These are phyloP conservation scores for Wickerhamomyces subpelliculosus DNA, from an alignment of 805 yeast genomes.

Conservation along the genomic window DNA sequence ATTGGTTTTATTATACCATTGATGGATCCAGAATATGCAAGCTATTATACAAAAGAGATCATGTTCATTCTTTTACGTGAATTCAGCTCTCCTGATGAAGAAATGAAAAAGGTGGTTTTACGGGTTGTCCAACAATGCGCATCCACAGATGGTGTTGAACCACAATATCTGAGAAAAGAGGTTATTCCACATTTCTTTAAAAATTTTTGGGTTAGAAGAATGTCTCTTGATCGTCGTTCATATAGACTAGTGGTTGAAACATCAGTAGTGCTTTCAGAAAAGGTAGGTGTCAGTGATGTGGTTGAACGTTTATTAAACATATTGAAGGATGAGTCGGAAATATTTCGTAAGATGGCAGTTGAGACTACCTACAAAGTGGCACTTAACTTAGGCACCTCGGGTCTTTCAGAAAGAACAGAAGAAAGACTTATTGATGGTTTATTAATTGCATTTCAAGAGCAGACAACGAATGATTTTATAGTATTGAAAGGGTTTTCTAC, in stretches of 20 bases:
- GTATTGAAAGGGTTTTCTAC: slow-evolving; percentile 60
- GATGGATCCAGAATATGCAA: slow-evolving; percentile 78
- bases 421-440: slow-evolving; percentile 72
- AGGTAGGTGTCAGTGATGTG: slow-evolving; percentile 57
- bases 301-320: slow-evolving; percentile 49
- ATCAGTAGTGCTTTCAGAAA: slow-evolving; percentile 57
- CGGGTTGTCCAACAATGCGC: slow-evolving; percentile 63
- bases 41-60: slow-evolving; percentile 70
- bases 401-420: slow-evolving; percentile 54
- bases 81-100: slow-evolving; percentile 78
- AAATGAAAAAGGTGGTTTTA: slow-evolving; percentile 71
- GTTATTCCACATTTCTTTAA: slow-evolving; percentile 57
- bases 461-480: slow-evolving; percentile 46
- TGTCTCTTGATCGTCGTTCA: slow-evolving; percentile 60
- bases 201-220: slow-evolving; percentile 76
- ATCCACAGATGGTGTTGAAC: slow-evolving; percentile 48
- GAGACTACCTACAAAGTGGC: slow-evolving; percentile 59
- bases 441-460: slow-evolving; percentile 75
- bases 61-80: slow-evolving; percentile 63
- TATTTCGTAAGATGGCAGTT: slow-evolving; percentile 70
- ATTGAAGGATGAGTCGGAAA: slow-evolving; percentile 79
- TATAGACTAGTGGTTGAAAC: slow-evolving; percentile 63
- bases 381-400: slow-evolving; percentile 43
- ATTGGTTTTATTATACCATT: slow-evolving; percentile 77
- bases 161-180: slow-evolving; percentile 40